phyloP scores from a whole-genome alignment of 768 basidiomycete species.

The Multifurca ochricompacta region DNA sequence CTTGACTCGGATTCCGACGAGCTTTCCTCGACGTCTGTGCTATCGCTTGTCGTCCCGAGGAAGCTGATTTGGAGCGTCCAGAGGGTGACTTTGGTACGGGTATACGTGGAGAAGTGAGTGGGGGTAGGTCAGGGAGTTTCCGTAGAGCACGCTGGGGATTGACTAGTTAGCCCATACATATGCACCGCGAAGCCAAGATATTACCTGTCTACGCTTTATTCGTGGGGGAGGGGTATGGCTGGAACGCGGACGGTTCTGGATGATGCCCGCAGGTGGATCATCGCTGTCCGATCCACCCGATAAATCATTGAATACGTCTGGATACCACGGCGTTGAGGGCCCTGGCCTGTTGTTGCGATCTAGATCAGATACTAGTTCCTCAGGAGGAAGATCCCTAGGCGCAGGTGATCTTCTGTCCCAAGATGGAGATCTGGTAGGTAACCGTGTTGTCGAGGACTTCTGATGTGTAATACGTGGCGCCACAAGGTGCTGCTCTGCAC shows the following conservation, averaged over 20 bases:
- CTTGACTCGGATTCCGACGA: neutral
- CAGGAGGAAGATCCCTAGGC: neutral
- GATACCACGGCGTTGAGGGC: neutral
- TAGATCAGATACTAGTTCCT: neutral
- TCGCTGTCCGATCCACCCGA: slow-evolving; percentile 2
- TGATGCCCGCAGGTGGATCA: neutral
- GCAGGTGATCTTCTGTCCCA: neutral
- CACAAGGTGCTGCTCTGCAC: neutral
- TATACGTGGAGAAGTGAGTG: neutral
- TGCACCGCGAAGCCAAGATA: neutral
- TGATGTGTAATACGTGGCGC: neutral
- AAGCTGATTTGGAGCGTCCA: neutral
- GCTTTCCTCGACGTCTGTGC: neutral
- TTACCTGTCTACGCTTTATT: slow-evolving; percentile 11
- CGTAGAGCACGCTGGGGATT: slow-evolving; percentile 1
- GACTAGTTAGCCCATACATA: neutral
- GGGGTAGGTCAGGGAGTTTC: slow-evolving; percentile 8
- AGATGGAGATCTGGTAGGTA: neutral
- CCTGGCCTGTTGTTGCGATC: neutral
- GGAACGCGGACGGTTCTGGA: neutral
- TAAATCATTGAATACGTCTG: slow-evolving; percentile 5
- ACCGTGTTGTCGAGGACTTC: neutral
- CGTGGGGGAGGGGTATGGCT: neutral
- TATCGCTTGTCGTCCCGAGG: neutral
- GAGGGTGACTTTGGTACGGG: neutral